These are phyloP conservation scores for Apiospora koreana DNA, from an alignment of 2,329 filamentous ascomycete genomes.

Conservation along the genomic window DNA sequence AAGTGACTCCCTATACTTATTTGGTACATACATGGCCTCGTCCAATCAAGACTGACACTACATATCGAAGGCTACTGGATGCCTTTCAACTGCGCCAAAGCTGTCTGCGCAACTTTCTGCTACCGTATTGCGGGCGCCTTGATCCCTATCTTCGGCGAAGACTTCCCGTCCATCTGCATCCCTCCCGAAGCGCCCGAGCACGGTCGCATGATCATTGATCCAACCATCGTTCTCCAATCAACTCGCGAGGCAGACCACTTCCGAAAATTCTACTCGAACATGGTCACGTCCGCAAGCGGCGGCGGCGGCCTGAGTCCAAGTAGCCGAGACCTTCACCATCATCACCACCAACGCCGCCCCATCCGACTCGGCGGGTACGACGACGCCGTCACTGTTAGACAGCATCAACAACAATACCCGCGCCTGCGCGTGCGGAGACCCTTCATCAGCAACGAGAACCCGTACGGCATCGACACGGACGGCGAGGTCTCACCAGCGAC, in stretches of 20 bases:
- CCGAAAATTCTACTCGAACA: conserved; percentile 36
- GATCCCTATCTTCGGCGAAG: conserved; percentile 85
- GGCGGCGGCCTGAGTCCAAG: conserved; percentile 20
- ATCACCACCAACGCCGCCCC: conserved; percentile 22
- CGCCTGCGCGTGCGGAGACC: conserved; percentile 33
- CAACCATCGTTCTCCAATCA: conserved; percentile 53
- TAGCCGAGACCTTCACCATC: conserved; percentile 13
- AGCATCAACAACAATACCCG: conserved; percentile 15
- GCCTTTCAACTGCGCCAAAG: conserved; percentile 83
- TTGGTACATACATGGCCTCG: background rate
- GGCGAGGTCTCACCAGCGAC: conserved; percentile 33
- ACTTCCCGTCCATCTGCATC: conserved; percentile 75
- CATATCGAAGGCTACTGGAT: conserved; percentile 83
- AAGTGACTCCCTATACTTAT: conserved; percentile 26
- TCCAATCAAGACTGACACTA: conserved; percentile 3
- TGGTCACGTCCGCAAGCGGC: conserved; percentile 18
- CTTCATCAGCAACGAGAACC: conserved; percentile 32
- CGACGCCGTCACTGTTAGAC: conserved; percentile 13
- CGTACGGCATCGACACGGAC: conserved; percentile 44
- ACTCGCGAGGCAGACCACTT: conserved; percentile 49
- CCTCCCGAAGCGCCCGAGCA: conserved; percentile 64
- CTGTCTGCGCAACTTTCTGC: conserved; percentile 89
- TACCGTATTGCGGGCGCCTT: conserved; percentile 79
- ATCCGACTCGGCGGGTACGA: conserved; percentile 27
- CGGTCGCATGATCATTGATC: conserved; percentile 66